phyloP scores from a whole-genome alignment of 106 monocot genomes.

The Dendrobium huoshanense region DNA sequence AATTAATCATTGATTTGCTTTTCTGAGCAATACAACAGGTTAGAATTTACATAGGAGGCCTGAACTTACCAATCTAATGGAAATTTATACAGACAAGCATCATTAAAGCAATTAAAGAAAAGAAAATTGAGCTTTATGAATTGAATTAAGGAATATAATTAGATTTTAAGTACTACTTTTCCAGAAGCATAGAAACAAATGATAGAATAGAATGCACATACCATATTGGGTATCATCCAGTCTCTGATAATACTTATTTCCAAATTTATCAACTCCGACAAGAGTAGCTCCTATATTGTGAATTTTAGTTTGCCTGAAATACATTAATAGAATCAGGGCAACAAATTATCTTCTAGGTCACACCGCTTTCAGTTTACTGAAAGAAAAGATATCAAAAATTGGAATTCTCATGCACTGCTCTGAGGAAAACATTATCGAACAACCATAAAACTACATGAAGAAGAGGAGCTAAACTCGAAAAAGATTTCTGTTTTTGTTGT shows the following conservation, averaged over 20 bases:
- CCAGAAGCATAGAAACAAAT: background rate
- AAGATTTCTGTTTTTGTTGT: no score
- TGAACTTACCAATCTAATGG: background rate
- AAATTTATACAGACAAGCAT: background rate
- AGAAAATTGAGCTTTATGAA: background rate
- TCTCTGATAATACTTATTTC: slow-evolving; percentile 94
- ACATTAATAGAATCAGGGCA: background rate
- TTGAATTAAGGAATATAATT: background rate
- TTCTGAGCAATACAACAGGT: background rate
- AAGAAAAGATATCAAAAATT: background rate
- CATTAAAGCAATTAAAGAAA: background rate
- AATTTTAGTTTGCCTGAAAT: slow-evolving; percentile 92
- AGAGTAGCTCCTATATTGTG: slow-evolving; percentile 92
- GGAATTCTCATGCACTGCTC: background rate
- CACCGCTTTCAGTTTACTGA: background rate
- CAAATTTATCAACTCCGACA: slow-evolving; percentile 90
- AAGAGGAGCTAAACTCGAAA: no score
- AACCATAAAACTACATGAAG: no score
- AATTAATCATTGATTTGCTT: background rate
- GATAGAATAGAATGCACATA: slow-evolving; percentile 17
- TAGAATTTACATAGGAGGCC: background rate
- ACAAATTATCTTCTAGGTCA: background rate
- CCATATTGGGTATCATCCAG: slow-evolving; percentile 72
- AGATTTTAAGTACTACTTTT: background rate
- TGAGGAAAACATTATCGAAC: background rate